Percentiles rank a stretch among this genome's conserved stretches.
phyloP scores from a whole-genome alignment of 306 rosid genomes.

The Fagus sylvatica region DNA sequence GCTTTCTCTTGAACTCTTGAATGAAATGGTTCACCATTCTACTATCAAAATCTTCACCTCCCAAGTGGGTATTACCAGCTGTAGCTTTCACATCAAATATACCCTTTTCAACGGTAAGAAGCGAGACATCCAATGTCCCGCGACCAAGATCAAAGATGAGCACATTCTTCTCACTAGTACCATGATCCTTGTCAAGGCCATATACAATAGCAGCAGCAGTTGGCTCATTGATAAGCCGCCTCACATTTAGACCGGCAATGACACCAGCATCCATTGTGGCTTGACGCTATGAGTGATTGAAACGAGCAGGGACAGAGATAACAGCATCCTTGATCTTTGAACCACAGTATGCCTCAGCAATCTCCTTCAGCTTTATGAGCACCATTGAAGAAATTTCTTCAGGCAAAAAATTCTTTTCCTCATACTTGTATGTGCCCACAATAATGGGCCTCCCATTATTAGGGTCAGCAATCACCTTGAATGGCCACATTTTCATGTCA shows the following conservation, averaged over 20 bases:
- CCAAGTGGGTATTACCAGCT: slow-evolving; percentile 36
- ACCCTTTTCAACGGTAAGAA: slow-evolving; percentile 36
- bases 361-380: slow-evolving; percentile 37
- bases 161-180: slow-evolving; percentile 28
- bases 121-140: slow-evolving; percentile 43
- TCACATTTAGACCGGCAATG: slow-evolving; percentile 35
- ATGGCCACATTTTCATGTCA: slow-evolving; percentile 44
- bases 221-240: slow-evolving; percentile 46
- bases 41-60: slow-evolving; percentile 44
- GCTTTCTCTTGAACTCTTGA: slow-evolving; percentile 38
- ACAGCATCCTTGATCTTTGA: slow-evolving; percentile 29
- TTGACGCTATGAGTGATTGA: slow-evolving; percentile 35
- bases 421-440: slow-evolving; percentile 36
- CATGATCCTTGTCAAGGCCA: slow-evolving; percentile 39
- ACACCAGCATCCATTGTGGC: slow-evolving; percentile 47
- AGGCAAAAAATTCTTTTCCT: slow-evolving; percentile 35
- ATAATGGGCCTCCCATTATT: slow-evolving; percentile 37
- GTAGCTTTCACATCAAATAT: slow-evolving; percentile 42
- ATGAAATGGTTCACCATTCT: slow-evolving; percentile 39
- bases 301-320: slow-evolving; percentile 44
- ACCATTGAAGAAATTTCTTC: slow-evolving; percentile 46
- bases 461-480: slow-evolving; percentile 38
- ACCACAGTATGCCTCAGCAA: slow-evolving; percentile 40
- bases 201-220: slow-evolving; percentile 44
- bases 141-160: slow-evolving; percentile 44